phyloP scores from a whole-genome alignment of 2,329 filamentous ascomycete genomes.

The Thermoascus crustaceus region DNA sequence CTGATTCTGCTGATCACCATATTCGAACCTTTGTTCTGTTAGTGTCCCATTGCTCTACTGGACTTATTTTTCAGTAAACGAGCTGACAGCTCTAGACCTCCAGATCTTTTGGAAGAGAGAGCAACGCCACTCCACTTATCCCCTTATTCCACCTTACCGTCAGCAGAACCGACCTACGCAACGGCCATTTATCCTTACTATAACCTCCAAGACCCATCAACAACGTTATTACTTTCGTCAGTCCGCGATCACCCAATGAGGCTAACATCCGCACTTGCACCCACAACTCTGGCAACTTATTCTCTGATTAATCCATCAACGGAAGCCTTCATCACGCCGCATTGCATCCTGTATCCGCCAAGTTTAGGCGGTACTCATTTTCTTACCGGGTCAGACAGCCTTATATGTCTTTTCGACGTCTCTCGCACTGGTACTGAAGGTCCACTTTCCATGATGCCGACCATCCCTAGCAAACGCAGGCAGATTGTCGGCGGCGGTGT shows the following conservation, averaged over 20 bases:
- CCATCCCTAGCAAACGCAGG: constrained; percentile 43
- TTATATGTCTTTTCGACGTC: constrained; percentile 50
- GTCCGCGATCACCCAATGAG: constrained; percentile 48
- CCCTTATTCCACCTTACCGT: constrained; percentile 40
- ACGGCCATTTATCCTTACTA: constrained; percentile 49
- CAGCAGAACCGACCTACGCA: constrained; percentile 45
- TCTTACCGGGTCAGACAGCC: constrained; percentile 48
- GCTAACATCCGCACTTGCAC: constrained; percentile 47
- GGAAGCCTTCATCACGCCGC: constrained; percentile 48
- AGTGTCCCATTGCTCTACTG: constrained; percentile 10
- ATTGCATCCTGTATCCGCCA: constrained; percentile 46
- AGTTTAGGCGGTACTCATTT: constrained; percentile 43
- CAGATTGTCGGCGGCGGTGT: constrained; percentile 39
- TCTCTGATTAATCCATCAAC: constrained; percentile 47
- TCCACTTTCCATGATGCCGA: constrained; percentile 39
- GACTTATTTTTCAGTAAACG: constrained; percentile 3
- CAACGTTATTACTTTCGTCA: constrained; percentile 44
- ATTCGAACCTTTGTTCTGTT: constrained; percentile 49
- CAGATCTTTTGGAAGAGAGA: constrained; percentile 38
- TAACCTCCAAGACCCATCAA: constrained; percentile 42
- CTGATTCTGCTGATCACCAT: constrained; percentile 43
- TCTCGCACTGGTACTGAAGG: constrained; percentile 37
- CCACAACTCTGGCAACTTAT: constrained; percentile 44
- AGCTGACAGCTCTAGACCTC: constrained; percentile 28
- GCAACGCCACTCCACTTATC: constrained; percentile 29